Evolutionary conservation across 768 basidiomycete species (phyloP).

Genomic region (Termitomyces sp.): DNA sequence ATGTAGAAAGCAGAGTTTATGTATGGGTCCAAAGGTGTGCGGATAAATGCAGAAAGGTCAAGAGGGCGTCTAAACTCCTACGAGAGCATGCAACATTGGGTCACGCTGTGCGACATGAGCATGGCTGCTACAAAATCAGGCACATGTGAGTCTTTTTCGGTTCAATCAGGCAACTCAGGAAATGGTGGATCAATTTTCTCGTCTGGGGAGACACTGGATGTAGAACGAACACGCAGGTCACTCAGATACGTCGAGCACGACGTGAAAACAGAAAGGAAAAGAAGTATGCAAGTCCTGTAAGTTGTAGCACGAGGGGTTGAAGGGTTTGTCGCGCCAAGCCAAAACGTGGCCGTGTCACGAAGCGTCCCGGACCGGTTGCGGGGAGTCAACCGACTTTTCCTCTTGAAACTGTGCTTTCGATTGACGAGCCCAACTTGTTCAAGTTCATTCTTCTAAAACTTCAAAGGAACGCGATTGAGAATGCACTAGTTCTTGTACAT

Average conservation of each 20-base stretch:
- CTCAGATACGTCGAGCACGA: background rate
- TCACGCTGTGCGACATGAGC: conserved; percentile 3
- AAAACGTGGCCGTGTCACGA: no score
- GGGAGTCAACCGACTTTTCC: background rate
- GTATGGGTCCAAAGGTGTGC: background rate
- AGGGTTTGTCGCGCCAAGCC: background rate
- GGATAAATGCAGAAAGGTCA: background rate
- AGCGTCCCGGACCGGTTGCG: no score
- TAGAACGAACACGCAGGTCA: background rate
- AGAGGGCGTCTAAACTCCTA: background rate
- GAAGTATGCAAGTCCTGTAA: background rate
- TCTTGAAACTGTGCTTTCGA: background rate
- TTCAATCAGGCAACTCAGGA: background rate
- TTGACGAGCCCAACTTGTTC: no score
- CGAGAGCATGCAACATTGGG: conserved; percentile 7
- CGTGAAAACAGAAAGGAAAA: background rate
- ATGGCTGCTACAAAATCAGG: background rate
- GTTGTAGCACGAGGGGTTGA: background rate
- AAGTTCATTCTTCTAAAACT: no score
- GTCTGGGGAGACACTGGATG: background rate
- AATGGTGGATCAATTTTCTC: background rate
- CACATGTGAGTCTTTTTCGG: background rate
- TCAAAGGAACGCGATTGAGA: no score
- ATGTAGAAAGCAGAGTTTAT: background rate
- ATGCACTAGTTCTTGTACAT: background rate